Base-by-base conservation (phyloP, 2,329 filamentous ascomycete species). In the Cladosporium sphaerospermum region DNA sequence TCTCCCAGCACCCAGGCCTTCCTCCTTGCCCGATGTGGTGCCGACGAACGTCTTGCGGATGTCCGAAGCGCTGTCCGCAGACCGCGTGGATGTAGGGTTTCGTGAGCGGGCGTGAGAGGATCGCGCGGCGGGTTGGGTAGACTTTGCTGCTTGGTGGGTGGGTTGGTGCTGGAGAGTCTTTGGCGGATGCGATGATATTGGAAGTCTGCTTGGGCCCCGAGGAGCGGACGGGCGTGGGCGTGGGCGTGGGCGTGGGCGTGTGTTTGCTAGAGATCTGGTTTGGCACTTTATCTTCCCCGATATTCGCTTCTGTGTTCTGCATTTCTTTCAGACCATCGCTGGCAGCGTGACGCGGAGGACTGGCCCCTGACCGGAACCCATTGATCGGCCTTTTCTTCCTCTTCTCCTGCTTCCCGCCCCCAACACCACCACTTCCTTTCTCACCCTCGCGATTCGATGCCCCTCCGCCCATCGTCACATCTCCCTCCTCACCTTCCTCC, bases 1-100 rank as follows among this genome's bases (percentile, higher is more conserved):
- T 41, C 50, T 41, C 34, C 11, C 41, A 39, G 42, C 56, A 55
- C 23, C 48, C 45, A 16, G 33, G 23, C 34, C 55, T 45, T 23
- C 52, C 41, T 34, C 53, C 45, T 31, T 44, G 46, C 7, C 57
- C 57, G 23, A 44, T 44, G 23, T 62, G 60, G 36, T 64, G 62
- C 11, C 45, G 42, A 28, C 58, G 57, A n/a, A 64, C 61, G 34
- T 64, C 61, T 23, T 54, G 40, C 7, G 61, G 61, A 45, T 64
- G 59, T 9, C 49, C 37, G 53, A 62, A 64, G 33, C 56, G 47
- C 34, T 52, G 14, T 32, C 59, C 61, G 50, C 62, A 64, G 32
- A 53, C 23, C n/a, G 41, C 39, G 52, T 64, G 62, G 34, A 63
- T 58, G 56, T 64, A 64, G 9, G 62, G 62, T 32, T 53, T 55